Evolutionary conservation across 73 alveolate species (phyloP).

Genomic region (Tetrahymena thermophila): DNA sequence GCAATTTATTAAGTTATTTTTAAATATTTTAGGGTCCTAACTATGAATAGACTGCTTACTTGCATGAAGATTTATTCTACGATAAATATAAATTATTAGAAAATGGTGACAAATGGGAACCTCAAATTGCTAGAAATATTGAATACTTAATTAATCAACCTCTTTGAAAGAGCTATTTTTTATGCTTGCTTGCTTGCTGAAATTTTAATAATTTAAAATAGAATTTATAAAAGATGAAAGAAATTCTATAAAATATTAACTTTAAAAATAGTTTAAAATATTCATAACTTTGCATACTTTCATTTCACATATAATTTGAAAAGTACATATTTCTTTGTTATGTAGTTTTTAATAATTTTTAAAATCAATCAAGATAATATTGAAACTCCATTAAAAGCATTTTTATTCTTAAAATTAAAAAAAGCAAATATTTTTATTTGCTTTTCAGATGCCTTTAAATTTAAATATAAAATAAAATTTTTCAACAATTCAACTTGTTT

Average conservation of each 20-base stretch:
- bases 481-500: too few species aligned
- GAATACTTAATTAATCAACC: constrained; percentile 50
- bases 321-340: neutral
- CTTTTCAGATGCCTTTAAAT: too few species aligned
- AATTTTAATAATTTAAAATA: too few species aligned
- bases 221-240: neutral
- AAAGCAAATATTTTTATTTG: too few species aligned
- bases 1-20: neutral
- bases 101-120: constrained; percentile 88
- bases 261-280: neutral
- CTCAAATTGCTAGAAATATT: constrained; percentile 78
- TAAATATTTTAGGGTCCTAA: constrained; percentile 46
- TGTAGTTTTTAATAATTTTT: neutral
- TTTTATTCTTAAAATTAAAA: too few species aligned
- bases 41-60: constrained; percentile 65
- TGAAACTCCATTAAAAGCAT: neutral
- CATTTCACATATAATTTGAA: too few species aligned
- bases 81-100: constrained; percentile 74
- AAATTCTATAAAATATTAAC: neutral
- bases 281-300: neutral
- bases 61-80: constrained; percentile 70
- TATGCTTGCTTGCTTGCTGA: too few species aligned
- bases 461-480: too few species aligned
- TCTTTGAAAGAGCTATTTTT: neutral
- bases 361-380: neutral